These are phyloP conservation scores for Mycena indigotica DNA, from an alignment of 768 basidiomycete species.

Conservation along the genomic window DNA sequence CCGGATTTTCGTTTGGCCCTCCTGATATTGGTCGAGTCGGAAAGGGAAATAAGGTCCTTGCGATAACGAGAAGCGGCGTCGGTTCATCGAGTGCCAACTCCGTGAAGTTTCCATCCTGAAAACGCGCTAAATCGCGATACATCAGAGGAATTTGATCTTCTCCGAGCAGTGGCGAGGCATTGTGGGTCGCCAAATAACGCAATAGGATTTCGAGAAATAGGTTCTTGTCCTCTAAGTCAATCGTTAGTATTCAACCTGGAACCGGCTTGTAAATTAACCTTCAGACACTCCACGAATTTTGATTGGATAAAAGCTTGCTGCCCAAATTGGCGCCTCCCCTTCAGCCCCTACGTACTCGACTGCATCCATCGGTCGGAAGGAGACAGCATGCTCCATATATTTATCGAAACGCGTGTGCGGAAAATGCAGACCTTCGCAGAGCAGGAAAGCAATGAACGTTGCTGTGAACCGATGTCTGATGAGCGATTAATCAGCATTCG, in stretches of 20 bases:
- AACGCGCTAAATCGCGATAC: no score
- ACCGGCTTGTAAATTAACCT: background rate
- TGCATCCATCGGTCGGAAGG: conserved; percentile 29
- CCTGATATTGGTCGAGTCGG: background rate
- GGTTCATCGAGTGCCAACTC: background rate
- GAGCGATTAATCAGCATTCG: background rate
- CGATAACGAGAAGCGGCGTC: no score
- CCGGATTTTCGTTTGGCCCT: no score
- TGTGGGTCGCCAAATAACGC: background rate
- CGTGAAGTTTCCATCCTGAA: background rate
- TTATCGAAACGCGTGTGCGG: conserved; percentile 10
- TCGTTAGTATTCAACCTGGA: background rate
- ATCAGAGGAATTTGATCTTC: background rate
- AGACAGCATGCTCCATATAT: conserved; percentile 20
- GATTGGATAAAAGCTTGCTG: background rate
- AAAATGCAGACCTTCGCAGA: conserved; percentile 2
- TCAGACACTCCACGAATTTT: background rate
- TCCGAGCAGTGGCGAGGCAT: background rate
- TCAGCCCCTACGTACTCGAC: background rate
- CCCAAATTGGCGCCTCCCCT: background rate
- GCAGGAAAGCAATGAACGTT: background rate
- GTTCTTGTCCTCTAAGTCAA: background rate
- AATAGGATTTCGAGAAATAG: background rate
- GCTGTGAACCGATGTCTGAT: conserved; percentile 19
- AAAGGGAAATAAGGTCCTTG: background rate